Base-by-base conservation (phyloP, 2,329 filamentous ascomycete genomes). In the Pleomassaria siparia region DNA sequence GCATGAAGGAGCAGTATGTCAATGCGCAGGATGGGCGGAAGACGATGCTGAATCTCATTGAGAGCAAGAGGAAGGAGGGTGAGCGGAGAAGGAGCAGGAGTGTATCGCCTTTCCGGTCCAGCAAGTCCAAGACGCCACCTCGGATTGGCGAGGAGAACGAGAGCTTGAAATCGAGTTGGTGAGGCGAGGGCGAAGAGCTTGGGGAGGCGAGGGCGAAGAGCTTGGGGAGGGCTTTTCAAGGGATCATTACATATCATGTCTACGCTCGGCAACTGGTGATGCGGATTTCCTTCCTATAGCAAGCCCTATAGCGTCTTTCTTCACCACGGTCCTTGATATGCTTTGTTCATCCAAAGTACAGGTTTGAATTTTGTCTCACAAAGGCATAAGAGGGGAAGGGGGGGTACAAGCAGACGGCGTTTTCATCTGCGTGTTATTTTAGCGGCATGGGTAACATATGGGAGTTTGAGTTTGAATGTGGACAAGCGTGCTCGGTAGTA, bases 41-140 rank as follows among this genome's bases (percentile, higher is more conserved):
- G 71, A 89, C 96, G 70, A 97, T 99, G 83, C 72, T 95, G 55
- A 85, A 84, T 64, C 91, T 94, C 29, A 95, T 97, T 55, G 90
- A 96, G 60, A 85, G 80, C 28, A 82, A 95, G 63, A 83, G 91
- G 50, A 91, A 91, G 69, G 91, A 96, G 70, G 92, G 89, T 18
- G 89, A 95, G 72, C 81, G 89, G 58, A 81, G 91, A 67, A 80
- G 86, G 51, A 70, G 67, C 46, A 57, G 68, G 35, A 71, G 67
- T 37, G 58, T 55, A 24, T 70, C 66, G 6, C 68, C 69, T 4
- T 70, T 63, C 49, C 60, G 64, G 22, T 59, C 61, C 4, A 50
- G 56, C 9, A 60, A 63, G 21, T 67, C 64, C 10, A 71, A 65
- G 58, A 68, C 62, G 26, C 68, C 69, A 40, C 70, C 70, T 26